These are phyloP conservation scores for Phytopythium delawarense DNA, from an alignment of 352 stramenopile genomes.

Conservation along the genomic window DNA sequence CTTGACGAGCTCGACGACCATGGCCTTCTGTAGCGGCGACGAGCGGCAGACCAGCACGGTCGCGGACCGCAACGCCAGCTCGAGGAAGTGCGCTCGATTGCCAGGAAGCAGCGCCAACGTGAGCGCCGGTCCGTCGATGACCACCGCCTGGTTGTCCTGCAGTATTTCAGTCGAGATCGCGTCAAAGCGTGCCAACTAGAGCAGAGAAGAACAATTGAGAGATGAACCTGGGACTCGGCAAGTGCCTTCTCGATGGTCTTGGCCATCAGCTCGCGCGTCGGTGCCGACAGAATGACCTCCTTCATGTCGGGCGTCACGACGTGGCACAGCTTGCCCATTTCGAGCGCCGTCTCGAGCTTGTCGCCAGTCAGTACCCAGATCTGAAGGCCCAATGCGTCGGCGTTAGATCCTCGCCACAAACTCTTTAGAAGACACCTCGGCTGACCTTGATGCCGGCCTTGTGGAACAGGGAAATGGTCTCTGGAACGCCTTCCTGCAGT, in stretches of 20 bases:
- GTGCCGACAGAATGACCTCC: conserved; percentile 51
- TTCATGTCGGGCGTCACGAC: conserved; percentile 85
- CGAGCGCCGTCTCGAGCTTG: conserved; percentile 98
- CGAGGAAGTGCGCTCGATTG: conserved; percentile 66
- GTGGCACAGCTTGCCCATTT: conserved; percentile 94
- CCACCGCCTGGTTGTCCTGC: conserved; percentile 60
- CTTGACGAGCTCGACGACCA: conserved; percentile 94
- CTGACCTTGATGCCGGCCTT: conserved; percentile 95
- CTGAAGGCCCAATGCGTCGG: conserved; percentile 14
- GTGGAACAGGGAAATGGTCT: conserved; percentile 87
- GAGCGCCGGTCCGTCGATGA: conserved; percentile 64
- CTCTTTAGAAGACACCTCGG: neutral
- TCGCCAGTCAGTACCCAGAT: conserved; percentile 95
- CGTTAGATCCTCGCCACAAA: neutral
- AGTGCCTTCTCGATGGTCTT: conserved; percentile 47
- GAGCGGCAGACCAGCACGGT: conserved; percentile 88
- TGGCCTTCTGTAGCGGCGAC: conserved; percentile 87
- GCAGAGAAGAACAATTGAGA: neutral
- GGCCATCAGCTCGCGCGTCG: conserved; percentile 43
- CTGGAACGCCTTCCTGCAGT: conserved; percentile 95
- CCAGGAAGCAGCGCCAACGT: conserved; percentile 45
- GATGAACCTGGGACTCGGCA: conserved; percentile 30
- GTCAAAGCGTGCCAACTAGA: neutral
- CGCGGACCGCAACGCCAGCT: conserved; percentile 61
- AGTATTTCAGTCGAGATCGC: neutral